These are phyloP conservation scores for Penicillium tannophilum DNA, from an alignment of 495 filamentous ascomycete genomes.

Conservation along the genomic window DNA sequence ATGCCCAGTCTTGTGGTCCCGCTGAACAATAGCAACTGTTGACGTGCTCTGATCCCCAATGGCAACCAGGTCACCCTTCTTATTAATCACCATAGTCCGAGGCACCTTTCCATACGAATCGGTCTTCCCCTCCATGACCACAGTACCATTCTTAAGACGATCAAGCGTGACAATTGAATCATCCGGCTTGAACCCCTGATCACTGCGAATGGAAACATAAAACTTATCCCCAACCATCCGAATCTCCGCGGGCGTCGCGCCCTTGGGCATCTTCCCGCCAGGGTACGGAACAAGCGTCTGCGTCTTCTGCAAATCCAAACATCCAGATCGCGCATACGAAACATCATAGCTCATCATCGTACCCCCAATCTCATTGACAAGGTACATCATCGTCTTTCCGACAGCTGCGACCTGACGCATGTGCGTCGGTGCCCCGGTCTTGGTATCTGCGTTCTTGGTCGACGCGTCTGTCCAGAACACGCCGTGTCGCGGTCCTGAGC, in stretches of 20 bases:
- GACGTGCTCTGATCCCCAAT: conserved; percentile 62
- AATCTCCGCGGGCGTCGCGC: conserved; percentile 44
- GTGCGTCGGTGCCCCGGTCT: conserved; percentile 2
- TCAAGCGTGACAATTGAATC: conserved; percentile 40
- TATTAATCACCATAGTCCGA: conserved; percentile 67
- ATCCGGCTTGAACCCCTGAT: conserved; percentile 35
- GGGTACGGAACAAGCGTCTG: conserved; percentile 36
- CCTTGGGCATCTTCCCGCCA: conserved; percentile 26
- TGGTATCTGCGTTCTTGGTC: conserved; percentile 4
- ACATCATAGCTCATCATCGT: conserved; percentile 60
- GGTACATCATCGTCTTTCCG: conserved; percentile 54
- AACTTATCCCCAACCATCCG: conserved; percentile 25
- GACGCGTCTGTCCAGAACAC: conserved; percentile 51
- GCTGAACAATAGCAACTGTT: conserved; percentile 60
- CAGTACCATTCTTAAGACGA: conserved; percentile 43
- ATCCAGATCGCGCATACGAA: conserved; percentile 49
- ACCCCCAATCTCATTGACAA: conserved; percentile 64
- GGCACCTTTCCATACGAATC: conserved; percentile 62
- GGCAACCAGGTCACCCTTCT: conserved; percentile 59
- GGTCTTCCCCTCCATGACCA: conserved; percentile 51
- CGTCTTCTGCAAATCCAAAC: conserved; percentile 41
- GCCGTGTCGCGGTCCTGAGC: conserved; percentile 69
- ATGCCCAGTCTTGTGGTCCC: conserved; percentile 57
- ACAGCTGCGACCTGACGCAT: conserved; percentile 29
- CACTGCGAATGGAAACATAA: conserved; percentile 49